Evolutionary conservation across 371 early-diverging fungal species (phyloP).

Genomic region (Parasitella parasitica): DNA sequence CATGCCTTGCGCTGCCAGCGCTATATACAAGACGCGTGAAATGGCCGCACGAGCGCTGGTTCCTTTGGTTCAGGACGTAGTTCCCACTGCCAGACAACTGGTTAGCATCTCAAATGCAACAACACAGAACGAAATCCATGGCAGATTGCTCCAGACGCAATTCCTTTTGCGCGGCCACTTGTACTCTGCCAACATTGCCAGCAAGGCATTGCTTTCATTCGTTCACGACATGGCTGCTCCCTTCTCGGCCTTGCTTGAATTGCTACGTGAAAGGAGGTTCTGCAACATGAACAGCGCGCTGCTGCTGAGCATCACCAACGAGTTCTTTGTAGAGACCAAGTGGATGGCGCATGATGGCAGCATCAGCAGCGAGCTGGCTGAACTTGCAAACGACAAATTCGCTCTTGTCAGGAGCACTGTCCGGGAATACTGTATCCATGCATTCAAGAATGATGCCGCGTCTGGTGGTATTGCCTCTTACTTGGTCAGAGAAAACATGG

Average conservation of each 20-base stretch:
- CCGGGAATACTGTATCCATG: not conserved
- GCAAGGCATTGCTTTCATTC: constrained; percentile 34
- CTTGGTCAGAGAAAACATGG: constrained; percentile 49
- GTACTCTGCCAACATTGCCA: constrained; percentile 29
- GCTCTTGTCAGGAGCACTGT: not conserved
- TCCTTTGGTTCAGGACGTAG: constrained; percentile 62
- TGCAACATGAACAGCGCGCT: constrained; percentile 46
- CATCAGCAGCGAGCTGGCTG: constrained; percentile 11
- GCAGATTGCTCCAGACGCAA: constrained; percentile 65
- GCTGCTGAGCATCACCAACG: constrained; percentile 47
- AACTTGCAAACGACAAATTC: constrained; percentile 10
- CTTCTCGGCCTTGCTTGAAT: constrained; percentile 23
- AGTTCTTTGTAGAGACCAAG: constrained; percentile 52
- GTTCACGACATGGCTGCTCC: constrained; percentile 33
- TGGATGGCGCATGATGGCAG: constrained; percentile 34
- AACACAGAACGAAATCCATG: constrained; percentile 71
- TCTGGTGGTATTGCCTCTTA: constrained; percentile 48
- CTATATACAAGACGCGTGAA: constrained; percentile 82
- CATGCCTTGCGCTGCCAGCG: constrained; percentile 69
- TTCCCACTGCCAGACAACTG: constrained; percentile 37
- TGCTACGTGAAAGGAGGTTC: constrained; percentile 22
- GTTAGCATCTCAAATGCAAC: constrained; percentile 13
- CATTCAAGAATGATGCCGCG: constrained; percentile 20
- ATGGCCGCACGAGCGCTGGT: constrained; percentile 84
- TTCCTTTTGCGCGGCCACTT: constrained; percentile 64